These are phyloP conservation scores for Exutisphaerella laricina DNA, from an alignment of 2,329 filamentous ascomycete species.

Conservation along the genomic window DNA sequence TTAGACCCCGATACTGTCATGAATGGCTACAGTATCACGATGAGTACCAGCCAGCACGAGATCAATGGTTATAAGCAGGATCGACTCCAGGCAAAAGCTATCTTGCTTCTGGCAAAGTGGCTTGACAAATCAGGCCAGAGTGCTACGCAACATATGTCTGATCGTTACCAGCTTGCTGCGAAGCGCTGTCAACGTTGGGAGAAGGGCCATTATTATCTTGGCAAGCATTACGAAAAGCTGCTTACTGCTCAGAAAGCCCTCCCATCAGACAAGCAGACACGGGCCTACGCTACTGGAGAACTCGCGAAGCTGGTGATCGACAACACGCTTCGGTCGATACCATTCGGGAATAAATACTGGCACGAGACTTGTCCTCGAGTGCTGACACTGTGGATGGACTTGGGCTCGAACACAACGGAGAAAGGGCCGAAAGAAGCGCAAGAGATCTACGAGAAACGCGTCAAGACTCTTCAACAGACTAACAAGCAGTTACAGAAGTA, in stretches of 20 bases:
- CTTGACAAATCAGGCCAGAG: slow-evolving; percentile 92
- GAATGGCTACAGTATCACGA: slow-evolving; percentile 7
- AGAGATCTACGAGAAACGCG: slow-evolving; percentile 46
- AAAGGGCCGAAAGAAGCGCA: slow-evolving; percentile 40
- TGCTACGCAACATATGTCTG: slow-evolving; percentile 69
- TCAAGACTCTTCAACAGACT: slow-evolving; percentile 61
- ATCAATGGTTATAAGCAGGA: slow-evolving; percentile 44
- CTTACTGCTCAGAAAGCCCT: slow-evolving; percentile 81
- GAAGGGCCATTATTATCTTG: slow-evolving; percentile 94
- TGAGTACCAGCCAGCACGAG: slow-evolving; percentile 9
- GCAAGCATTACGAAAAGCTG: slow-evolving; percentile 94
- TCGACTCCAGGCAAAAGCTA: slow-evolving; percentile 67
- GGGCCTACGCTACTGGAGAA: slow-evolving; percentile 63
- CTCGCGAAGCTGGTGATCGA: slow-evolving; percentile 84
- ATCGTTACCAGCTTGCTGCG: slow-evolving; percentile 79
- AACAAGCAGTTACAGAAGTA: slow-evolving; percentile 77
- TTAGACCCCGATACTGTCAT: slow-evolving; percentile 7
- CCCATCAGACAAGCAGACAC: slow-evolving; percentile 63
- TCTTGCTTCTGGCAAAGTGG: slow-evolving; percentile 92
- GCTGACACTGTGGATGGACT: slow-evolving; percentile 88
- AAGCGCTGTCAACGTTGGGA: slow-evolving; percentile 71
- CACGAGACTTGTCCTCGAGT: slow-evolving; percentile 91
- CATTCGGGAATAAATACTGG: slow-evolving; percentile 88
- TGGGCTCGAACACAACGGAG: slow-evolving; percentile 63
- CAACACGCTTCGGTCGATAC: slow-evolving; percentile 82